Conservation (phyloP, 352 stramenopile species). For the Globisporangium apiculatum region DNA sequence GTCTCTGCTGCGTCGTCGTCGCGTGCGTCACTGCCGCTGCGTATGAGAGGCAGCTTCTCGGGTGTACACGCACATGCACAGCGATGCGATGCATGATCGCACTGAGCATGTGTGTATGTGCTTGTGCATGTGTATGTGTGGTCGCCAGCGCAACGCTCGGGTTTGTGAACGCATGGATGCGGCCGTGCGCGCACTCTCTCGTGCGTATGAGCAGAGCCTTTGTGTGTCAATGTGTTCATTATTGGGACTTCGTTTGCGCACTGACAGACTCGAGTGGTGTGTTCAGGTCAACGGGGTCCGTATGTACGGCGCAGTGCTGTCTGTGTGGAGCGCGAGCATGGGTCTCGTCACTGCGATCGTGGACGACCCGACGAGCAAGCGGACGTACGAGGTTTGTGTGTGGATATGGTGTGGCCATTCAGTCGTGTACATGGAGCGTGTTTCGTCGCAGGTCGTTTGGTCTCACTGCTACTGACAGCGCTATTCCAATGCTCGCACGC, state of each 20-base stretch:
- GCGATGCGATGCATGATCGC: too few species aligned
- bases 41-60: not conserved
- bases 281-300: slow-evolving; percentile 44
- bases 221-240: too few species aligned
- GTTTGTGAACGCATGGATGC: slow-evolving; percentile 34
- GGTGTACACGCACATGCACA: too few species aligned
- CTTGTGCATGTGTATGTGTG: not conserved
- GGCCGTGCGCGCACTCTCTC: slow-evolving; percentile 35
- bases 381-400: slow-evolving; percentile 31
- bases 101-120: too few species aligned
- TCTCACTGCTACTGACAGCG: not conserved
- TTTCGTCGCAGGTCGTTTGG: too few species aligned
- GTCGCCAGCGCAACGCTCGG: slow-evolving; percentile 16
- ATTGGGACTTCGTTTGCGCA: too few species aligned
- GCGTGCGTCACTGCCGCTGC: slow-evolving; percentile 17
- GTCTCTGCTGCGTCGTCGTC: slow-evolving; percentile 15
- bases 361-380: slow-evolving; percentile 34
- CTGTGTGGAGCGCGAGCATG: slow-evolving; percentile 31
- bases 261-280: not conserved
- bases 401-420: too few species aligned
- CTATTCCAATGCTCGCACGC: not conserved
- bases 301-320: slow-evolving; percentile 31
- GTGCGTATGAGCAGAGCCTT: slow-evolving; percentile 14
- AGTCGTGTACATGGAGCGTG: not conserved
- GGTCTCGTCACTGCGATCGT: slow-evolving; percentile 27